phyloP scores from a whole-genome alignment of 495 filamentous ascomycete genomes.

The Aspergillus biplanus region DNA sequence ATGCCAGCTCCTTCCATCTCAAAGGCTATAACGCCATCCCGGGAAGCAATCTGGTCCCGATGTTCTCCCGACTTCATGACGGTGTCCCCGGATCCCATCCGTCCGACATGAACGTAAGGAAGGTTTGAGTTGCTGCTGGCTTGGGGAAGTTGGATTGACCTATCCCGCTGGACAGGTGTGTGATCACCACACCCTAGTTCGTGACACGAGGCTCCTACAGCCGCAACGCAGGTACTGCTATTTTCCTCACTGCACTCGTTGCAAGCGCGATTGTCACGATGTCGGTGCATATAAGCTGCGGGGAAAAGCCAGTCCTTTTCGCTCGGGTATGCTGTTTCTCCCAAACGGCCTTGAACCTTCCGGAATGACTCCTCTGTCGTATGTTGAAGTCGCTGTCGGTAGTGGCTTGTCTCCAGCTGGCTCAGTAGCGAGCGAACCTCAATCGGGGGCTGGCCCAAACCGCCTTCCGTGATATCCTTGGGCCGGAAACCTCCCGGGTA shows the following conservation, averaged over 20 bases:
- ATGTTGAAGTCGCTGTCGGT: no score
- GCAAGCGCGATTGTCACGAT: no score
- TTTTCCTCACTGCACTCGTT: no score
- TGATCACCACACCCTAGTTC: not conserved
- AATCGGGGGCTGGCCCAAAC: slow-evolving; percentile 23
- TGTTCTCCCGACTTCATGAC: slow-evolving; percentile 36
- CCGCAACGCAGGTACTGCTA: no score
- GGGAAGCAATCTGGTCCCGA: slow-evolving; percentile 30
- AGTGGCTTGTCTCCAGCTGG: no score
- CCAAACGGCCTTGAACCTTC: no score
- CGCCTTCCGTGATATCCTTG: slow-evolving; percentile 31
- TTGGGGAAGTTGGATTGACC: not conserved
- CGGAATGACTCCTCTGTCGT: no score
- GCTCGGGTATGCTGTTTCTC: no score
- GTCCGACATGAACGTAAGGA: slow-evolving; percentile 22
- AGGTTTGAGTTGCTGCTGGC: not conserved
- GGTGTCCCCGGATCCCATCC: slow-evolving; percentile 34
- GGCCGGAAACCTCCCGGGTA: slow-evolving; percentile 22
- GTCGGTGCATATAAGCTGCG: no score
- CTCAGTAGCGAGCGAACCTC: slow-evolving; percentile 5
- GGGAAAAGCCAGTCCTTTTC: no score
- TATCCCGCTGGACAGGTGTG: not conserved
- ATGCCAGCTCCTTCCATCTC: slow-evolving; percentile 47
- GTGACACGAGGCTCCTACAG: no score
- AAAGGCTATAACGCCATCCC: slow-evolving; percentile 35